Percentiles rank a stretch among this genome's conserved stretches.
These are phyloP conservation scores for Plasmodium yoelii DNA, from an alignment of 169 alveolate species.

Conservation along the genomic window DNA sequence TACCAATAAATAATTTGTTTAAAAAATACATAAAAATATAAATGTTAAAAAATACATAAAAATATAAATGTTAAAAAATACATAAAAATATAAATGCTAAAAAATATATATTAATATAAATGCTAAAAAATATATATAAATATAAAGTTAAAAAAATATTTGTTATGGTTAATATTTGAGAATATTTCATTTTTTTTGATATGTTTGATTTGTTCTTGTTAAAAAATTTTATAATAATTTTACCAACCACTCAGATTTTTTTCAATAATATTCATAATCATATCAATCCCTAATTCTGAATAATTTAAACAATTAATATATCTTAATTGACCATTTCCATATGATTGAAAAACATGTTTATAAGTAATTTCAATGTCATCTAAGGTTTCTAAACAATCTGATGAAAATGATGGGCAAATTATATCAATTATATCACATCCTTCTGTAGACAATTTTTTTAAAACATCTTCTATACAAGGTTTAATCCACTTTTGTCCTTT, in stretches of 20 bases:
- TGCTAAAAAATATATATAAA: too few relatives aligned
- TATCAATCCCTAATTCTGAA: constrained; percentile 54
- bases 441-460: constrained; percentile 32
- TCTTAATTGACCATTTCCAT: constrained; percentile 47
- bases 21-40: too few relatives aligned
- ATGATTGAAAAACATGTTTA: constrained; percentile 18
- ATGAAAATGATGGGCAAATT: constrained; percentile 70
- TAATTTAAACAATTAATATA: constrained; percentile 62
- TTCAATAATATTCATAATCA: constrained; percentile 44
- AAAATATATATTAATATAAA: too few relatives aligned
- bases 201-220: too few relatives aligned
- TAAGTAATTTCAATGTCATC: constrained; percentile 60
- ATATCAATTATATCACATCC: constrained; percentile 34
- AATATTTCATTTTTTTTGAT: too few relatives aligned
- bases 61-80: too few relatives aligned
- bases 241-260: constrained; percentile 55
- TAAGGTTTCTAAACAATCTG: constrained; percentile 68
- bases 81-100: too few relatives aligned
- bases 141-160: too few relatives aligned
- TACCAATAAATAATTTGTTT: too few relatives aligned
- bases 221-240: too few relatives aligned
- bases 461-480: constrained; percentile 56
- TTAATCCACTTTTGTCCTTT: constrained; percentile 60
- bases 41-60: too few relatives aligned
- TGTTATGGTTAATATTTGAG: too few relatives aligned